Evolutionary conservation across 805 yeast species (phyloP).

Genomic region (Starmerella bacillaris): DNA sequence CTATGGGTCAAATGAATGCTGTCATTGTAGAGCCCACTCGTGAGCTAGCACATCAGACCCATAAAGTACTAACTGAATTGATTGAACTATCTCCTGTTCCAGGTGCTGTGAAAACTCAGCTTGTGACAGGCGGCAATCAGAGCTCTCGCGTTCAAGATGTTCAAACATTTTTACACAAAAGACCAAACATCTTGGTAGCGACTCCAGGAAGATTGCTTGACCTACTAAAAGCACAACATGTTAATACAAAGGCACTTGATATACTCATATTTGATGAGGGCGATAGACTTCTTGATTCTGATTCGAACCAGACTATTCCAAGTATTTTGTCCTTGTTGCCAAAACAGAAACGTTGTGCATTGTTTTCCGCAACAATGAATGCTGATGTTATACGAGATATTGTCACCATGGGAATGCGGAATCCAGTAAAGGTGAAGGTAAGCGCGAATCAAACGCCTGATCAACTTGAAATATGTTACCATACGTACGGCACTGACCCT

Average conservation of each 20-base stretch:
- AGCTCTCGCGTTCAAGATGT: slow-evolving; percentile 44
- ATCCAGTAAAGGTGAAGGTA: slow-evolving; percentile 78
- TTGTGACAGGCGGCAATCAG: slow-evolving; percentile 27
- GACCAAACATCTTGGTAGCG: slow-evolving; percentile 66
- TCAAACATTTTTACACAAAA: slow-evolving; percentile 32
- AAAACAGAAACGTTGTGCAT: slow-evolving; percentile 80
- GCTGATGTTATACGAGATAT: slow-evolving; percentile 55
- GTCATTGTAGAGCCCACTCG: slow-evolving; percentile 56
- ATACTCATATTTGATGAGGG: slow-evolving; percentile 81
- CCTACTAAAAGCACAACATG: slow-evolving; percentile 38
- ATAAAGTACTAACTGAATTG: slow-evolving; percentile 43
- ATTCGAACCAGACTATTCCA: slow-evolving; percentile 52
- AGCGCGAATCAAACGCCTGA: slow-evolving; percentile 34
- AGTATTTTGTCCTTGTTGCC: slow-evolving; percentile 55
- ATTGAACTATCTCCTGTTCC: slow-evolving; percentile 29
- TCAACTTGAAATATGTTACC: slow-evolving; percentile 34
- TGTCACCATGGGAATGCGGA: slow-evolving; percentile 76
- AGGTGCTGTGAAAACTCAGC: slow-evolving; percentile 19
- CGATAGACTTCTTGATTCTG: slow-evolving; percentile 64
- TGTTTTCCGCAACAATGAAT: slow-evolving; percentile 83
- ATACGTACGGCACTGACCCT: slow-evolving; percentile 39
- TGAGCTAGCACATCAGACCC: slow-evolving; percentile 38
- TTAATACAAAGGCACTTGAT: slow-evolving; percentile 48
- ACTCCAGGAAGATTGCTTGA: slow-evolving; percentile 85
- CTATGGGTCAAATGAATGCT: slow-evolving; percentile 49